phyloP scores from a whole-genome alignment of 345 rosid species.

The Sonneratia caseolaris region DNA sequence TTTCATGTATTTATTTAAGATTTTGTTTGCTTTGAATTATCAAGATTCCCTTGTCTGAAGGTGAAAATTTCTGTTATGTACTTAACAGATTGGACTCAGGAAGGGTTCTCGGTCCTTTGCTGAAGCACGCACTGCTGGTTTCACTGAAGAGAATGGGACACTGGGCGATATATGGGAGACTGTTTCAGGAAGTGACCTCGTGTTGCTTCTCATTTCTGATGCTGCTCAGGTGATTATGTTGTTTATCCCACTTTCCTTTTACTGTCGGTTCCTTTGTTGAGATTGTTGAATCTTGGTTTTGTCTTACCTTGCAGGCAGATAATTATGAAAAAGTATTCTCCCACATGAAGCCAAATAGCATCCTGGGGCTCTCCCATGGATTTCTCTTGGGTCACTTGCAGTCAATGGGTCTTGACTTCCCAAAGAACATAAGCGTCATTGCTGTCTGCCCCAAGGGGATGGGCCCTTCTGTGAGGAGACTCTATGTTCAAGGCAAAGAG shows the following conservation, averaged over 20 bases:
- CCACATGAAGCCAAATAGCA: slow-evolving; percentile 88
- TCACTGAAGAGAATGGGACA: slow-evolving; percentile 76
- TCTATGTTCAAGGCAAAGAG: slow-evolving; percentile 85
- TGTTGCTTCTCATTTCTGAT: slow-evolving; percentile 77
- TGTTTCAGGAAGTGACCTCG: slow-evolving; percentile 78
- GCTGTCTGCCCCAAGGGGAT: slow-evolving; percentile 85
- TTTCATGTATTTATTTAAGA: too few species aligned
- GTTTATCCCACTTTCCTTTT: background rate
- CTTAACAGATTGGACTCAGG: slow-evolving; percentile 71
- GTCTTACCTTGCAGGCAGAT: slow-evolving; percentile 48
- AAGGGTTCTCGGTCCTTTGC: slow-evolving; percentile 78
- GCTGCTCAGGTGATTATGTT: slow-evolving; percentile 61
- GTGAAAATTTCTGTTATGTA: slow-evolving; percentile 15
- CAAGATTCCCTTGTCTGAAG: too few species aligned
- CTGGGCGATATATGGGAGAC: slow-evolving; percentile 90
- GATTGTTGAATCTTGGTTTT: background rate
- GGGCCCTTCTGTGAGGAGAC: slow-evolving; percentile 90
- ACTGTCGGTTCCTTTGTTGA: background rate
- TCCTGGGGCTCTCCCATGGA: slow-evolving; percentile 92
- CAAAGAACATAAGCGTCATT: slow-evolving; percentile 67
- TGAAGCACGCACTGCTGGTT: slow-evolving; percentile 86
- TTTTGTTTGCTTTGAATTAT: too few species aligned
- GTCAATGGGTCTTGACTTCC: slow-evolving; percentile 64
- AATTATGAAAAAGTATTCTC: slow-evolving; percentile 70
- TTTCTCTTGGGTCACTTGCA: slow-evolving; percentile 85